Conservation (phyloP, 805 yeast genomes). For the Candida coquimbonensis region DNA sequence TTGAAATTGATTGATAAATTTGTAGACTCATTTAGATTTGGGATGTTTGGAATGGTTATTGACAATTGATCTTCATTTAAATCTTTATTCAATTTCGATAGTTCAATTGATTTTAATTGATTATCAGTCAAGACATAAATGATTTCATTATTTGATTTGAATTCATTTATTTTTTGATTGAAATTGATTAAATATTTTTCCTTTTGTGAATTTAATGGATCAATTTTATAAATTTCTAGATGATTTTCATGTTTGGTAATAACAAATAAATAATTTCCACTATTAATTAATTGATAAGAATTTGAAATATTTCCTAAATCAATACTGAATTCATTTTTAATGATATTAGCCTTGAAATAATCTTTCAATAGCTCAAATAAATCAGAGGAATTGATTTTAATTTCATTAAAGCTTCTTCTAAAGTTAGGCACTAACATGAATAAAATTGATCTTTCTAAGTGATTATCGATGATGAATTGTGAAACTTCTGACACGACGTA, state of each 20-base stretch:
- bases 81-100: not conserved
- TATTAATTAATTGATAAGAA: slow-evolving; percentile 9
- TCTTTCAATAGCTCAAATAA: slow-evolving; percentile 13
- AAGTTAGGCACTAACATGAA: slow-evolving; percentile 17
- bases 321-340: slow-evolving; percentile 1
- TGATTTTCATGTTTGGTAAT: slow-evolving; percentile 5
- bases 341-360: slow-evolving; percentile 2
- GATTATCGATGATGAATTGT: slow-evolving; percentile 17
- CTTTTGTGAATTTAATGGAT: not conserved
- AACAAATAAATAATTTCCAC: slow-evolving; percentile 6
- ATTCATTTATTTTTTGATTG: slow-evolving; percentile 6
- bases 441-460: slow-evolving; percentile 18
- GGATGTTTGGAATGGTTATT: not conserved
- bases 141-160: slow-evolving; percentile 10
- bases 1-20: slow-evolving; percentile 24
- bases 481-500: slow-evolving; percentile 22
- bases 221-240: slow-evolving; percentile 12
- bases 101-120: not conserved
- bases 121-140: slow-evolving; percentile 4
- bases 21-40: slow-evolving; percentile 11
- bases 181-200: not conserved
- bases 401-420: slow-evolving; percentile 17
- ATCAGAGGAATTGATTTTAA: slow-evolving; percentile 18
- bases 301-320: slow-evolving; percentile 15
- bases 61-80: slow-evolving; percentile 1